Conservation (phyloP, 306 rosid genomes). For the Begonia fuchsioides region DNA sequence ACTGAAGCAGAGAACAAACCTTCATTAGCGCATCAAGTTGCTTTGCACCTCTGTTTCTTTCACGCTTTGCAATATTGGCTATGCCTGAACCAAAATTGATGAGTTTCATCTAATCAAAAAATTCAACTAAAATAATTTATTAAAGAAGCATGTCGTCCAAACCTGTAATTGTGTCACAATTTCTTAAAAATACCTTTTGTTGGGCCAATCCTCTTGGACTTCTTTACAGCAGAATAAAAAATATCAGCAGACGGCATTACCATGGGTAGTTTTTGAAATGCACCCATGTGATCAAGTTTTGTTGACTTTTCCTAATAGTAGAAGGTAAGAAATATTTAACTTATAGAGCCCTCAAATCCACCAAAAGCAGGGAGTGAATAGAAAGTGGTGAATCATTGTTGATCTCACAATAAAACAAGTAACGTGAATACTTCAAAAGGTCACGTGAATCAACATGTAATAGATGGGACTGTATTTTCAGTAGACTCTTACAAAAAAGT, state of each 20-base stretch:
- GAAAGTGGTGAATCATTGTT: neutral
- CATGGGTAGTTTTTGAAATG: constrained; percentile 91
- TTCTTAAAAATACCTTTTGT: constrained; percentile 49
- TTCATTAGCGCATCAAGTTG: constrained; percentile 97
- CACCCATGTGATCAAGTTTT: constrained; percentile 43
- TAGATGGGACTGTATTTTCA: too few species aligned
- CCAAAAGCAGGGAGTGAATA: neutral
- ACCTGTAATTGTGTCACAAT: constrained; percentile 1
- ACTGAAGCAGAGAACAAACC: constrained; percentile 39
- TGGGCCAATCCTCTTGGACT: constrained; percentile 59
- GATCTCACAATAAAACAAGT: too few species aligned
- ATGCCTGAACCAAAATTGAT: constrained; percentile 38
- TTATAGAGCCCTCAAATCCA: too few species aligned
- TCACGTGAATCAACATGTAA: too few species aligned
- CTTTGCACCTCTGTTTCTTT: constrained; percentile 90
- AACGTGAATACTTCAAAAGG: too few species aligned
- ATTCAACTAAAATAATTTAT: constrained; percentile 4
- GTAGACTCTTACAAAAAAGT: too few species aligned
- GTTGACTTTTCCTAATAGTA: constrained; percentile 18
- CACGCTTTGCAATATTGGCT: constrained; percentile 76
- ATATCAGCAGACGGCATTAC: constrained; percentile 88
- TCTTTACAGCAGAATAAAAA: constrained; percentile 65
- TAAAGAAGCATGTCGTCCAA: neutral
- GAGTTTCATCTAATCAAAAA: constrained; percentile 11
- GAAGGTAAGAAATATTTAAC: neutral